Conservation (phyloP, 2,329 filamentous ascomycete species). For the Colletotrichum sp. region DNA sequence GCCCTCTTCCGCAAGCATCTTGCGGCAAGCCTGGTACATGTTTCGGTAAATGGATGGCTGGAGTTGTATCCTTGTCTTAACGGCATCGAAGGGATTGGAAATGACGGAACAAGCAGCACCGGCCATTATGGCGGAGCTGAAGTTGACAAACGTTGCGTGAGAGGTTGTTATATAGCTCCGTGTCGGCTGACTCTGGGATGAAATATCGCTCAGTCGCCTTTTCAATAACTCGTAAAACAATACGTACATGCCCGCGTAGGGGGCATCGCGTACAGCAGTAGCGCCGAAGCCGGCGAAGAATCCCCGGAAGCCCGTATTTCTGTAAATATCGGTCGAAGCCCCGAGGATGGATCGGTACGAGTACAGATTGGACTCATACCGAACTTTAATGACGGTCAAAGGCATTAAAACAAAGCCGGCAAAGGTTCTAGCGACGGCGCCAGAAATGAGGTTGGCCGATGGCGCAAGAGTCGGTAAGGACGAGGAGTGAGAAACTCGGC, state of each 20-base stretch:
- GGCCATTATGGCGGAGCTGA: slow-evolving; percentile 79
- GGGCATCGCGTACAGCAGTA: slow-evolving; percentile 92
- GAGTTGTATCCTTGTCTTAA: slow-evolving; percentile 94
- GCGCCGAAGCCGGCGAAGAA: slow-evolving; percentile 96
- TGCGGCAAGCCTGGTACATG: slow-evolving; percentile 75
- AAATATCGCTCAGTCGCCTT: slow-evolving; percentile 53
- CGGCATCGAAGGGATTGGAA: slow-evolving; percentile 95
- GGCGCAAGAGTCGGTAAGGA: slow-evolving; percentile 83
- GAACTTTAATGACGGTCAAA: slow-evolving; percentile 93
- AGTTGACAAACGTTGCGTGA: slow-evolving; percentile 60
- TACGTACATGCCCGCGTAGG: slow-evolving; percentile 94
- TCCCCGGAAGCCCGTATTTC: slow-evolving; percentile 75
- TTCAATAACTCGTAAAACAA: slow-evolving; percentile 91
- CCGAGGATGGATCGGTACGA: slow-evolving; percentile 77
- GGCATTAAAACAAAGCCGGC: slow-evolving; percentile 95
- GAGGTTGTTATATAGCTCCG: slow-evolving; percentile 2
- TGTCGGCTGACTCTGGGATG: not conserved
- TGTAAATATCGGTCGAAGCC: slow-evolving; percentile 77
- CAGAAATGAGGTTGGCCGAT: slow-evolving; percentile 83
- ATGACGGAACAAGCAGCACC: slow-evolving; percentile 84
- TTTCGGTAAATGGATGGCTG: slow-evolving; percentile 85
- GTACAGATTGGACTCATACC: slow-evolving; percentile 90
- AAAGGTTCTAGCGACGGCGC: slow-evolving; percentile 81
- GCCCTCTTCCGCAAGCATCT: slow-evolving; percentile 86
- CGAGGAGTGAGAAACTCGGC: slow-evolving; percentile 57